Base-by-base conservation (phyloP, 495 filamentous ascomycete species). In the Haplographium delicatum region DNA sequence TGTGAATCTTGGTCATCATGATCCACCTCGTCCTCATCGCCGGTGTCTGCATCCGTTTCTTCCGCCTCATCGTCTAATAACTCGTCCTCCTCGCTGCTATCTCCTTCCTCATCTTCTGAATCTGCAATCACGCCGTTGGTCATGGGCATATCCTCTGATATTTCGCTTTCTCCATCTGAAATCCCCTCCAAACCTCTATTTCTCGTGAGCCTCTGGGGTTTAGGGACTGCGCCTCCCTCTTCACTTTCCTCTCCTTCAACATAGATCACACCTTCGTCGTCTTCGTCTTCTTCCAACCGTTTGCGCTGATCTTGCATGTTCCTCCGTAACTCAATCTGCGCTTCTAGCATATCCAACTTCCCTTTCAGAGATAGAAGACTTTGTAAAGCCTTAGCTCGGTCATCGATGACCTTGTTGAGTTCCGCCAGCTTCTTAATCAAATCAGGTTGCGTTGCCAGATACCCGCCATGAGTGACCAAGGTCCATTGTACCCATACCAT, bases 401-500 rank as follows among this genome's bases (percentile, higher is more conserved):
- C 86, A 48, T 90, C 84, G 57, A 96, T 79, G 19, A 96, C 90
- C 50, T 82, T 80, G 64, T 87, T 82, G 6, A 98, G 76, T 22
- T 84, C 84, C 16, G 76, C 70, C 38, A 98, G 75, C 56, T 84
- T 80, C 59, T 83, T 81, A 57, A 93, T 78, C 13, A 93, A 66
- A 31, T 89, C 82, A 0, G 86, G 82, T 59, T 94, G 86, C 9
- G 82, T 82, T 20, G 89, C 88, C 28, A 98, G 71, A 44, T 90
- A 90, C 53, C 93, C 93, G 54, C 93, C 93, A 65, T 98, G 93
- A 6, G 89, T 85, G 16, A 96, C 80, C n/a, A 96, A 75, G 1
- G 88, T 91, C 88, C 89, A 95, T 67, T 96, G 89, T 37, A 96
- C 84, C 93, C 93, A 98, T 13, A 85, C 79, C 73, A 96, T 91